phyloP scores from a whole-genome alignment of 2,329 filamentous ascomycete genomes.

The Cercospora sp. region DNA sequence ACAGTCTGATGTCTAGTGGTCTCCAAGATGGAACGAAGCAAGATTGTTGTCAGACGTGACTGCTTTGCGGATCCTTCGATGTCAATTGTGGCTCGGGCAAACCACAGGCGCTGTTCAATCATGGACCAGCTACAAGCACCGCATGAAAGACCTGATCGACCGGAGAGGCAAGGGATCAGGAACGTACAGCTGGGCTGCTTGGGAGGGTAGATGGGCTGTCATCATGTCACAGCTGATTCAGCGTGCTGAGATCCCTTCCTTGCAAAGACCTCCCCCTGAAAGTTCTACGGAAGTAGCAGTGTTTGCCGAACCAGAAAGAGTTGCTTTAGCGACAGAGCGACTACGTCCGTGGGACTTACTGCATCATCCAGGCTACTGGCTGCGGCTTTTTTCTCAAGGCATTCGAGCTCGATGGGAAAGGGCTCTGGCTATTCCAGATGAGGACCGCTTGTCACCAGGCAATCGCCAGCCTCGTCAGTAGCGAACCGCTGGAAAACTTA shows the following conservation, averaged over 20 bases:
- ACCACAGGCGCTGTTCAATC: constrained; percentile 76
- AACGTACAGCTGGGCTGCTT: constrained; percentile 92
- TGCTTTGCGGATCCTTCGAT: constrained; percentile 77
- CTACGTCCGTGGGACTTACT: constrained; percentile 60
- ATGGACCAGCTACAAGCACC: constrained; percentile 76
- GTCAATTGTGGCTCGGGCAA: constrained; percentile 76
- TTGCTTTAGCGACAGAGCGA: constrained; percentile 50
- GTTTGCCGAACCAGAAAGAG: constrained; percentile 55
- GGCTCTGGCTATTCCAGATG: constrained; percentile 59
- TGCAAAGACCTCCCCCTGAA: constrained; percentile 34
- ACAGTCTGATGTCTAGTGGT: constrained; percentile 57
- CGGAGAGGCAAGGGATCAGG: constrained; percentile 79
- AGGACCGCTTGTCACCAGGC: constrained; percentile 58
- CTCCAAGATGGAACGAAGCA: constrained; percentile 87
- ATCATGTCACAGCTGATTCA: constrained; percentile 62
- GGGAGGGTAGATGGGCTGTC: constrained; percentile 74
- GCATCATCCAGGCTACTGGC: constrained; percentile 65
- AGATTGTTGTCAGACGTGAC: constrained; percentile 81
- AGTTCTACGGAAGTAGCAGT: constrained; percentile 31
- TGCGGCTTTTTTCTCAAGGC: constrained; percentile 55
- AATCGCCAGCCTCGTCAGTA: constrained; percentile 57
- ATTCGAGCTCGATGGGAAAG: constrained; percentile 52
- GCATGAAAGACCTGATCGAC: constrained; percentile 75
- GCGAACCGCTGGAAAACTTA: constrained; percentile 57
- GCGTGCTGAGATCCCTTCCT: constrained; percentile 52